phyloP scores from a whole-genome alignment of 345 rosid genomes.

The Theobroma cacao region DNA sequence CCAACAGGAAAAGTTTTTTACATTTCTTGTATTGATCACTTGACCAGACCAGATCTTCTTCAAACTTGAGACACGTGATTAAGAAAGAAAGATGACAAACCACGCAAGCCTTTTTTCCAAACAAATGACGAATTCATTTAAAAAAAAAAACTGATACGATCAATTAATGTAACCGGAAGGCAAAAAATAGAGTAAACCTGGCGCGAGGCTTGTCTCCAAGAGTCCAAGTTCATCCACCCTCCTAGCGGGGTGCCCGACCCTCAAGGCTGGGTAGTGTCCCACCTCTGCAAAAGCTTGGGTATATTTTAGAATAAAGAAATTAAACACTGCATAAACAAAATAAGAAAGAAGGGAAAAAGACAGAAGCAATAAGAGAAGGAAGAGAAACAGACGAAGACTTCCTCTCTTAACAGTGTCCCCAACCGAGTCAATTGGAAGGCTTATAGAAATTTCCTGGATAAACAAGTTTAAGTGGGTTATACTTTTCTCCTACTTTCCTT shows the following conservation, averaged over 20 bases:
- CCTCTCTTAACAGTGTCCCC: background rate
- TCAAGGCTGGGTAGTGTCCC: background rate
- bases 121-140: background rate
- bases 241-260: background rate
- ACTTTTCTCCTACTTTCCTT: background rate
- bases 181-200: background rate
- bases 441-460: background rate
- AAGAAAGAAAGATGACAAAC: background rate
- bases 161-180: too few relatives aligned
- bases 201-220: background rate
- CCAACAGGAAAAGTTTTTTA: background rate
- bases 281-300: background rate
- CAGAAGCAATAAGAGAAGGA: background rate
- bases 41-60: background rate
- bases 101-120: background rate
- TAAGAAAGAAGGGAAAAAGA: background rate
- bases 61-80: background rate
- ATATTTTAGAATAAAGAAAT: background rate
- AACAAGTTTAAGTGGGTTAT: background rate
- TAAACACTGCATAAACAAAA: background rate
- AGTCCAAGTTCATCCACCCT: background rate
- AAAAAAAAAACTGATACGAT: too few relatives aligned
- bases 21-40: background rate
- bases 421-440: background rate
- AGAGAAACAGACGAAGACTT: background rate